Conservation (phyloP, 805 yeast species). For the Vanderwaltozyma yarrowii region DNA sequence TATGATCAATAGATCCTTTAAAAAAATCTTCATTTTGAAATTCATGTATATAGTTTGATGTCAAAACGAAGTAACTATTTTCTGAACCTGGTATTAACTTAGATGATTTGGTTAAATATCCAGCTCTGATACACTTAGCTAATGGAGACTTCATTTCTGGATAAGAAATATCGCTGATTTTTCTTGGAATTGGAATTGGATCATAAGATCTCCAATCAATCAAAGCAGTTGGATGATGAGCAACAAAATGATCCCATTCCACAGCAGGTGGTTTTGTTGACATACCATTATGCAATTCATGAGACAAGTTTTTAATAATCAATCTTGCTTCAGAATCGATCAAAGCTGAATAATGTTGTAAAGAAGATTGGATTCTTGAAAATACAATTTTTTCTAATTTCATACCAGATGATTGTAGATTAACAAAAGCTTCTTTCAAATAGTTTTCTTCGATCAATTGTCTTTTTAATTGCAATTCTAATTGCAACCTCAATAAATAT, state of each 20-base stretch:
- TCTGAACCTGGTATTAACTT: not conserved
- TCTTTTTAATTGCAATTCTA: conserved; percentile 55
- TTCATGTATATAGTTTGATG: conserved; percentile 59
- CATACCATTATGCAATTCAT: conserved; percentile 35
- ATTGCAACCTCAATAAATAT: conserved; percentile 46
- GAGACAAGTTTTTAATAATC: conserved; percentile 42
- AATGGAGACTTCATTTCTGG: conserved; percentile 44
- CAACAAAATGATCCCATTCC: conserved; percentile 65
- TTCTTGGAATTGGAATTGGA: conserved; percentile 34
- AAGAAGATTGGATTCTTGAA: conserved; percentile 47
- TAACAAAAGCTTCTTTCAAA: conserved; percentile 52
- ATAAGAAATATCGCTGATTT: conserved; percentile 41
- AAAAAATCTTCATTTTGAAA: conserved; percentile 36
- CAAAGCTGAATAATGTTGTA: conserved; percentile 40
- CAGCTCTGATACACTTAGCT: conserved; percentile 48
- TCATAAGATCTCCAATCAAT: conserved; percentile 30
- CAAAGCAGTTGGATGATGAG: conserved; percentile 34
- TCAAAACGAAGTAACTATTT: conserved; percentile 36
- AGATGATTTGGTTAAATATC: conserved; percentile 33
- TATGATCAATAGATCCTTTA: not conserved
- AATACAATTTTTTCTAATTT: conserved; percentile 56
- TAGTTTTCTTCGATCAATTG: conserved; percentile 55
- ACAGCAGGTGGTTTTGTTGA: conserved; percentile 43
- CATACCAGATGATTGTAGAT: conserved; percentile 53
- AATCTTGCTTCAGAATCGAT: conserved; percentile 45